Evolutionary conservation across 768 basidiomycete species (phyloP), one percentile per base, ranked within the genome.

Genomic region (Ramaria rubella): DNA sequence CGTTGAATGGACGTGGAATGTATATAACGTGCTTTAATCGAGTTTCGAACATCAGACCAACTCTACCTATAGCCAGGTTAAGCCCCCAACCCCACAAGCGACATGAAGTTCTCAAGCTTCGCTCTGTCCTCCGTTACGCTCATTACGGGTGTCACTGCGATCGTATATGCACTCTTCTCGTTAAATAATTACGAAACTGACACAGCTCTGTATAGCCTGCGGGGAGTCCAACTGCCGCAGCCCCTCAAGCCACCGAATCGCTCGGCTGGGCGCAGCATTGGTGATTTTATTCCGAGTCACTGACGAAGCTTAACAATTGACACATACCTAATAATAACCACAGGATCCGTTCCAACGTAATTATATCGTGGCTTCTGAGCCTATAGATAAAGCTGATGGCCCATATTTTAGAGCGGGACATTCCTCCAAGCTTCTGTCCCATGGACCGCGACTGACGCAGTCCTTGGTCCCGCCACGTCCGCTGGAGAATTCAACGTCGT

Each of bases 401-500:
- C 26, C 5, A 26, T 54, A 12, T 14, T 48, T 23, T 19, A 56
- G 55, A 31, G 19, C 48, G 45, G 38, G 9, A 9, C 24, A 19
- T 56, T 29, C 33, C 55, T 56, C n/a, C 55, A 56, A 50, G 27
- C 45, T 36, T n/a, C 44, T 23, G 27, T 33, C 23, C 49, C 55
- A 21, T 56, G 33, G 26, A 48, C 55, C 5, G 23, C 55, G 6
- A 26, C 23, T 52, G 46, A 48, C 31, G 55, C 55, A 9, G 26
- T 31, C 29, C 29, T 56, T 24, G 55, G 55, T n/a, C 26, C 55
- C 12, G 24, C 55, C n/a, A 49, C 27, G 19, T 33, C 55, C 42
- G 55, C 55, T 15, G 55, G 55, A 52, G 45, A 56, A 52, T 56
- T 56, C 45, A 56, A 56, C 48, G 50, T 56, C 24, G 55, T 56